Evolutionary conservation across 495 filamentous ascomycete species (phyloP).

Genomic region (Choiromyces venosus): DNA sequence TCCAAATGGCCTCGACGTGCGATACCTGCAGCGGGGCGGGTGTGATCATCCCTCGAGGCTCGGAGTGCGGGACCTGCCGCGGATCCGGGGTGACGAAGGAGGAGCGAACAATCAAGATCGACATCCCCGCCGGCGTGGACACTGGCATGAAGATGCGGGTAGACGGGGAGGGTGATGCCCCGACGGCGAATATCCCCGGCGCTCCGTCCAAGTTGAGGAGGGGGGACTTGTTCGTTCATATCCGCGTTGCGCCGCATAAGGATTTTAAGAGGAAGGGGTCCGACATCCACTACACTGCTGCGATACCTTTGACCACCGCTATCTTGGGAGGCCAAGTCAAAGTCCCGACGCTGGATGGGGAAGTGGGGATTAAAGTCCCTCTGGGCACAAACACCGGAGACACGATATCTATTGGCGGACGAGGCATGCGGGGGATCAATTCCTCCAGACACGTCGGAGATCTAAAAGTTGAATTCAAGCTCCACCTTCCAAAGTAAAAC

Average conservation of each 20-base stretch:
- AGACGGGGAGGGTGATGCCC: conserved; percentile 76
- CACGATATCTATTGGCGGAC: conserved; percentile 73
- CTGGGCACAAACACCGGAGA: conserved; percentile 92
- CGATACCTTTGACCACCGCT: conserved; percentile 87
- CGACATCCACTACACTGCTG: conserved; percentile 86
- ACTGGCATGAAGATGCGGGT: conserved; percentile 89
- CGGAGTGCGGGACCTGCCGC: conserved; percentile 68
- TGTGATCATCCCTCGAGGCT: conserved; percentile 62
- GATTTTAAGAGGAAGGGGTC: conserved; percentile 80
- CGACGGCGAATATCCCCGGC: conserved; percentile 51
- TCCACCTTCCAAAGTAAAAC: conserved; percentile 81
- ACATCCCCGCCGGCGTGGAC: conserved; percentile 90
- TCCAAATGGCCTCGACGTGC: conserved; percentile 92
- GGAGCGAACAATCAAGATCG: conserved; percentile 69
- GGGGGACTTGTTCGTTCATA: conserved; percentile 83
- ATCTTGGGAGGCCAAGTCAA: conserved; percentile 82
- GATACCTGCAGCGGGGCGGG: conserved; percentile 71
- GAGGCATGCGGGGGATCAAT: conserved; percentile 82
- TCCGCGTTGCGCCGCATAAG: conserved; percentile 74
- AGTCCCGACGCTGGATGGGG: conserved; percentile 82
- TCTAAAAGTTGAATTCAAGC: conserved; percentile 87
- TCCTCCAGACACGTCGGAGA: conserved; percentile 56
- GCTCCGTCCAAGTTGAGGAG: conserved; percentile 55
- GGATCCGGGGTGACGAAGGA: conserved; percentile 76
- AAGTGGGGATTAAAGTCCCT: conserved; percentile 79